These are phyloP conservation scores for Diaporthe australafricana DNA, from an alignment of 2,329 filamentous ascomycete genomes.

Conservation along the genomic window DNA sequence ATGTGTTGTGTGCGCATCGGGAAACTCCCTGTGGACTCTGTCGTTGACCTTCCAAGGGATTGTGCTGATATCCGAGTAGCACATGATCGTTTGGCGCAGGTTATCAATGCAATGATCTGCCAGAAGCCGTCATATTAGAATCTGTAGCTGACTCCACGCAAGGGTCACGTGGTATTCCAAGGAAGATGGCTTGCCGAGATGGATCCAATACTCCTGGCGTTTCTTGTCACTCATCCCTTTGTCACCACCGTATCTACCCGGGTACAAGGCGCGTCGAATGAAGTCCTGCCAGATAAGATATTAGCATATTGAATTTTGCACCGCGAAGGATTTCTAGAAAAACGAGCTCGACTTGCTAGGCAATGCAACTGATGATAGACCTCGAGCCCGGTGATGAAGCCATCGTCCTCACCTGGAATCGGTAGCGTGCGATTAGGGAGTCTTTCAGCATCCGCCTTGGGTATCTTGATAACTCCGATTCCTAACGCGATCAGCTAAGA, in stretches of 20 bases:
- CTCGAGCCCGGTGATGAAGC: not conserved
- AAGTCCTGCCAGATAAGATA: not conserved
- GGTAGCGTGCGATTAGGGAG: not conserved
- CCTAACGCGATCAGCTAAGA: not conserved
- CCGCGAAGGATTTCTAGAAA: not conserved
- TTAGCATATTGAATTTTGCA: not conserved
- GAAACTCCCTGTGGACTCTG: conserved; percentile 27
- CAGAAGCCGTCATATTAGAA: not conserved
- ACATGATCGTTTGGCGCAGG: conserved; percentile 34
- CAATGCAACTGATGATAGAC: not conserved
- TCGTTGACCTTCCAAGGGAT: conserved; percentile 33
- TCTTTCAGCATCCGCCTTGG: not conserved
- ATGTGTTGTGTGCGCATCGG: conserved; percentile 31
- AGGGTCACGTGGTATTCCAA: not conserved
- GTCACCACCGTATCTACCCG: not conserved
- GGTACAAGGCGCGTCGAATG: not conserved
- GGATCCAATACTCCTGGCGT: not conserved
- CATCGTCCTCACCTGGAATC: not conserved
- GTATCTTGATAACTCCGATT: not conserved
- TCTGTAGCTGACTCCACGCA: not conserved
- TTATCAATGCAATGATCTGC: conserved; percentile 4
- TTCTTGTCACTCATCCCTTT: not conserved
- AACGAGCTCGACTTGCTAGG: not conserved
- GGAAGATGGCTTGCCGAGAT: not conserved
- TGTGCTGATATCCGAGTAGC: conserved; percentile 31